Evolutionary conservation across 305 asterid species (phyloP).

Genomic region (Ilex paraguariensis): DNA sequence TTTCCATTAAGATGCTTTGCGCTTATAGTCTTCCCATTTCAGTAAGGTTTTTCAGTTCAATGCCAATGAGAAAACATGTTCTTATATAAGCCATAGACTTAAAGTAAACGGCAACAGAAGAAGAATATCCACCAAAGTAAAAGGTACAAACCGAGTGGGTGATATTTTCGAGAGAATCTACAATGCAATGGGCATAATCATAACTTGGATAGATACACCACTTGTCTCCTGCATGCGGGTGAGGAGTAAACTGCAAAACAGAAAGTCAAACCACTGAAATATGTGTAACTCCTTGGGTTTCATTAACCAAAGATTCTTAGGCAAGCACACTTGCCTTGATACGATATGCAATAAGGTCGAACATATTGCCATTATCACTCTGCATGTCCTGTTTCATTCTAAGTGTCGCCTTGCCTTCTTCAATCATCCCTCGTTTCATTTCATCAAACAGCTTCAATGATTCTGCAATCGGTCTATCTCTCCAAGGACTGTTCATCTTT

Average conservation of each 20-base stretch:
- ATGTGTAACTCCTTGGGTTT: conserved; percentile 13
- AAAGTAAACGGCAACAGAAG: background rate
- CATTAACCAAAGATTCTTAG: conserved; percentile 7
- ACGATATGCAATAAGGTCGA: conserved; percentile 91
- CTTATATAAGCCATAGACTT: background rate
- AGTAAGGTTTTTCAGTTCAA: too few species aligned
- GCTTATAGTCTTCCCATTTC: too few species aligned
- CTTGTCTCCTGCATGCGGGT: conserved; percentile 94
- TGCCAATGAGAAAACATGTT: background rate
- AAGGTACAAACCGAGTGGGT: conserved; percentile 79
- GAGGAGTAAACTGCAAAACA: conserved; percentile 79
- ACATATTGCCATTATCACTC: conserved; percentile 89
- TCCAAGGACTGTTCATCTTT: conserved; percentile 84
- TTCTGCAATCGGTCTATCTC: conserved; percentile 75
- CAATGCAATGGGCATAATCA: conserved; percentile 90
- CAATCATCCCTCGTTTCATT: conserved; percentile 74
- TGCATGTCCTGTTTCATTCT: conserved; percentile 99
- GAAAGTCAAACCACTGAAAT: conserved; percentile 1
- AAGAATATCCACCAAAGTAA: conserved; percentile 1
- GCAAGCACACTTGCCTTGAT: conserved; percentile 55
- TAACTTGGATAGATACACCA: conserved; percentile 98
- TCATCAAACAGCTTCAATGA: conserved; percentile 68
- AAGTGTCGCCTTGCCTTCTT: conserved; percentile 91
- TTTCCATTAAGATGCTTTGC: too few species aligned
- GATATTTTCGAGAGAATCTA: conserved; percentile 85